phyloP scores from a whole-genome alignment of 352 stramenopile species.

The Phytophthora ramorum region DNA sequence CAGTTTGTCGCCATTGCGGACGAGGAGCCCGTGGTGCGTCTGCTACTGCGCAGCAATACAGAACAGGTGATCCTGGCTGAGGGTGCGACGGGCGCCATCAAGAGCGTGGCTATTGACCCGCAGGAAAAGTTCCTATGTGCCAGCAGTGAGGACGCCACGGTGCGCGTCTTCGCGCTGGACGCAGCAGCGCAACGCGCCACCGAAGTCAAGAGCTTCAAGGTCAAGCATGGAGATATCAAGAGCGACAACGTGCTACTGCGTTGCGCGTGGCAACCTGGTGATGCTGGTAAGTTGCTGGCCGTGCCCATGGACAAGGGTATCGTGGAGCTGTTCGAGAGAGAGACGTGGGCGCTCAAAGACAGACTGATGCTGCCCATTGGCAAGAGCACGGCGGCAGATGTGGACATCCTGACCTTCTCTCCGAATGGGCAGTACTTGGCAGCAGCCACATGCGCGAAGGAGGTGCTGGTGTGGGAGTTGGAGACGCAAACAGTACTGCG shows the following conservation, averaged over 20 bases:
- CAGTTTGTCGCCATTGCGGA: conserved; percentile 76
- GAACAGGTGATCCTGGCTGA: conserved; percentile 71
- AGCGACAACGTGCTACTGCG: conserved; percentile 70
- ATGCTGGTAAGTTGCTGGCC: conserved; percentile 50
- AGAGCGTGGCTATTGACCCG: conserved; percentile 77
- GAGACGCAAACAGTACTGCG: conserved; percentile 57
- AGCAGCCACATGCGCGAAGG: conserved; percentile 68
- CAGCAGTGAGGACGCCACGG: conserved; percentile 70
- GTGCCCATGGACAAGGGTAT: conserved; percentile 71
- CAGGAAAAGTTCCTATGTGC: conserved; percentile 70
- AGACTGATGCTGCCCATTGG: conserved; percentile 66
- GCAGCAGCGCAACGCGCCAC: conserved; percentile 44
- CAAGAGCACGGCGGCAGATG: conserved; percentile 59
- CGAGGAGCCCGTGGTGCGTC: conserved; percentile 74
- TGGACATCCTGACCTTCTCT: conserved; percentile 81
- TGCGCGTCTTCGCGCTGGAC: conserved; percentile 74
- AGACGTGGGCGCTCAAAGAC: conserved; percentile 49
- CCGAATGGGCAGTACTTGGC: conserved; percentile 82
- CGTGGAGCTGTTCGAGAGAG: conserved; percentile 67
- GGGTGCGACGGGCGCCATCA: conserved; percentile 69
- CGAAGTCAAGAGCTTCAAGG: conserved; percentile 54
- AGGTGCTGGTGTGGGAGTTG: conserved; percentile 79
- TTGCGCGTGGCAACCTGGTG: conserved; percentile 67
- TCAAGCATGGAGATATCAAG: conserved; percentile 66
- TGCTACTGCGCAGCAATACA: conserved; percentile 61